Evolutionary conservation across 2,329 filamentous ascomycete species (phyloP), one percentile per base, ranked within the genome.

Genomic region (Penicillium sp.): DNA sequence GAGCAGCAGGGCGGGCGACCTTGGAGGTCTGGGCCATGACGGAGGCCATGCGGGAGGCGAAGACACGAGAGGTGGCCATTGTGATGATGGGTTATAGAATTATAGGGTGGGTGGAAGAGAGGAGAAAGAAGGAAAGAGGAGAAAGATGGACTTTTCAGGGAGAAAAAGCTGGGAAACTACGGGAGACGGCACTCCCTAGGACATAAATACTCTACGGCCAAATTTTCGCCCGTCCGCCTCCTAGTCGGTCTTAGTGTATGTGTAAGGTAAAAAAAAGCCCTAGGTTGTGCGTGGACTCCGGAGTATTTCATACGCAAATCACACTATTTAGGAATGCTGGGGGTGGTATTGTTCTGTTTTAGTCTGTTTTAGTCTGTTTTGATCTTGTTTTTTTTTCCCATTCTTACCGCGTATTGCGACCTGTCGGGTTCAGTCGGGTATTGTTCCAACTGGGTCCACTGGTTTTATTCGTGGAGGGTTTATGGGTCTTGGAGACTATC

Each of bases 11-110:
- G 79, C 89, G 88, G 78, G 88, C 88, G 79, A 86, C 87, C 86
- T 89, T 89, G 80, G 86, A 85, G 85, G 88, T 88, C 80, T 88
- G 84, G 72, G 76, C 77, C 74, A 79, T 77, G 76, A 85, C 83
- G 79, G 71, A 65, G 66, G 88, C 87, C 82, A 91, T 83, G 79
- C 89, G 86, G 74, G 87, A 87, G 77, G 88, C 85, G 80, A 90
- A 83, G 78, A 90, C 83, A 81, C 89, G 88, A 78, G 85, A 81
- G 78, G 85, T 83, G 78, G 88, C 86, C 89, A 92, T 92, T 90
- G 84, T 85, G 84, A 86, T 79, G 81, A 78, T 43, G 45, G 51
- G 14, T 31, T 80, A 74, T 75, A 57, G 58, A 50, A 57, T 67
- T 58, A 56, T 46, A 57, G 56, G 47, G 53, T 54, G 55, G 55